A percentile compares a stretch with the other conserved stretches of the same genome.
These are phyloP conservation scores for Echium plantagineum DNA, from an alignment of 257 asterid species.

Conservation along the genomic window DNA sequence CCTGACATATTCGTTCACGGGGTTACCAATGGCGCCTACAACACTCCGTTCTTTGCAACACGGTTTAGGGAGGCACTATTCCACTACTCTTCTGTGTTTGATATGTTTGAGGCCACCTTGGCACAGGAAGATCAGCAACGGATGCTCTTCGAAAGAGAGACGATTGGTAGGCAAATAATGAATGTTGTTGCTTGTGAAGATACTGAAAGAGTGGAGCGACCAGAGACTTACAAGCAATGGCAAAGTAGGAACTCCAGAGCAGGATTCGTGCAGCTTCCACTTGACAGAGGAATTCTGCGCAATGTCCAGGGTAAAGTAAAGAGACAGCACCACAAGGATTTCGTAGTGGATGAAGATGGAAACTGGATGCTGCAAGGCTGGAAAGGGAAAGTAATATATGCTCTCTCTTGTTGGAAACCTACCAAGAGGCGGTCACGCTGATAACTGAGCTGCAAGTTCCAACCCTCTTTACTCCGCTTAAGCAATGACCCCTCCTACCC, in stretches of 20 bases:
- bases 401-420: slow-evolving; percentile 19
- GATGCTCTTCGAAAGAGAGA: slow-evolving; percentile 19
- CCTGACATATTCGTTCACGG: slow-evolving; percentile 25
- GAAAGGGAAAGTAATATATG: slow-evolving; percentile 12
- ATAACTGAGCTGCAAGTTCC: too few relatives aligned
- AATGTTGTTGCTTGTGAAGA: slow-evolving; percentile 37
- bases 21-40: slow-evolving; percentile 24
- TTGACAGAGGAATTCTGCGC: slow-evolving; percentile 21
- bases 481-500: too few relatives aligned
- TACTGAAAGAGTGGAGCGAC: slow-evolving; percentile 30
- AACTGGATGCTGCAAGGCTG: slow-evolving; percentile 21
- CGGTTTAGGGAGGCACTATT: slow-evolving; percentile 33
- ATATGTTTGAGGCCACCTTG: slow-evolving; percentile 21
- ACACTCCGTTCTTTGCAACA: slow-evolving; percentile 25
- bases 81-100: slow-evolving; percentile 27
- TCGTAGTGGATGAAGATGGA: slow-evolving; percentile 12
- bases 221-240: slow-evolving; percentile 34
- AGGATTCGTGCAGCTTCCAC: slow-evolving; percentile 29
- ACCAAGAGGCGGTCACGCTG: not conserved
- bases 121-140: slow-evolving; percentile 20
- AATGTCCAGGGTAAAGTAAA: slow-evolving; percentile 6
- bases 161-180: slow-evolving; percentile 22
- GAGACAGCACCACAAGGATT: slow-evolving; percentile 10
- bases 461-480: too few relatives aligned
- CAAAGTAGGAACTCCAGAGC: slow-evolving; percentile 26